Base-by-base conservation (phyloP, 2,329 filamentous ascomycete genomes). In the Trichoderma afroharzianum region DNA sequence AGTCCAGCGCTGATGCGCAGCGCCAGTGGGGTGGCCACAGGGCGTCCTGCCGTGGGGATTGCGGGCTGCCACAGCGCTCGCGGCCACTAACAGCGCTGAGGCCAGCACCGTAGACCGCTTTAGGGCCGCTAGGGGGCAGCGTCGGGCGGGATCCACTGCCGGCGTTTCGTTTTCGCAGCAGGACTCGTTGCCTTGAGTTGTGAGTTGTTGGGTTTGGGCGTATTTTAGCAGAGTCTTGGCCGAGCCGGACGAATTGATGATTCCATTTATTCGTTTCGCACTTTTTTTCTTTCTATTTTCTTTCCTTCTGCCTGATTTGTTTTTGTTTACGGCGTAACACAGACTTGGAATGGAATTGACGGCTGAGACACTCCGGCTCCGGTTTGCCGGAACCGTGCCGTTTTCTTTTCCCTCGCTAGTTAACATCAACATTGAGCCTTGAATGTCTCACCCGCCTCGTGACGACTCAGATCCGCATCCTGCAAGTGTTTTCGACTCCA, bases 401-500 rank as follows among this genome's bases (percentile, higher is more conserved):
- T 39, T 21, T 18, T 15, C 15, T 21, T 33, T 68, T 68, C 24
- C 18, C 15, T 68, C 36, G 18, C 26, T 43, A 15, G 53, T 11
- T 53, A 21, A 24, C 47, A n/a, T 50, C 15, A 36, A 36, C 33
- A 36, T 50, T 21, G 18, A n/a, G 8, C 26, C 39, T 32, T 14
- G 24, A 55, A 24, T 68, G 66, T 68, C 66, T 68, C 66, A 61
- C 66, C 66, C 66, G 66, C 66, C 66, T 68, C 66, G 66, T 61
- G 55, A 68, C 55, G 66, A 68, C 66, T 68, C 66, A 68, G 66
- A 68, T 68, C 36, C 55, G 55, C 28, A 53, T 18, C n/a, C 66
- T 68, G 66, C 66, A 50, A 32, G 66, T 59, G 21, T 47, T 68
- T 43, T 18, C 39, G 39, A 33, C n/a, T 33, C 33, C 50, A 58